Evolutionary conservation across 2,329 filamentous ascomycete genomes (phyloP), one percentile per base, ranked within the genome.

Genomic region (Scytalidium sp.): DNA sequence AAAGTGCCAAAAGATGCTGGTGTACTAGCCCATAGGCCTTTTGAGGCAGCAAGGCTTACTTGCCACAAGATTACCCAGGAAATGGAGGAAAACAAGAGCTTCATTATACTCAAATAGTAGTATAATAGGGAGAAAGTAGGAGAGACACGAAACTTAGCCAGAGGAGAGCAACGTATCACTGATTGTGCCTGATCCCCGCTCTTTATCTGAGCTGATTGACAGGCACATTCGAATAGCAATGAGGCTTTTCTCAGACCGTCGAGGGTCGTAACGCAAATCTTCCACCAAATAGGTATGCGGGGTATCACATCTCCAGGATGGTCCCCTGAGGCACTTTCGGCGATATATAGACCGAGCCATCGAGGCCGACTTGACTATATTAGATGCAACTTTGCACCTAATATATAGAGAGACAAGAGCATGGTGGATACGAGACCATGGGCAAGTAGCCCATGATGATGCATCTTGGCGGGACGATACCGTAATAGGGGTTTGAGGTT

Each of bases 1-100:
- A 67, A 41, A 27, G 64, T 46, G 2, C 21, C 36, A 19, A 44
- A 56, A 19, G 25, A 5, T 9, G 57, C 55, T 9, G 56, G 52
- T 3, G 39, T 47, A 46, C 48, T 55, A 8, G 57, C 52, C 55
- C 57, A 59, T 11, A 55, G 27, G 9, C 11, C 23, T 22, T 47
- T 50, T 11, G 36, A 36, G 17, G 32, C 32, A 36, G 32, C 32
- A 4, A 9, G 4, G 32, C 5, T n/a, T 36, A 15, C 32, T n/a
- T n/a, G 7, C 32, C 32, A 36, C 5, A n/a, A 36, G 32, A 36
- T 10, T 15, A n/a, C 13, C 5, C 13, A 8, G 13, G 11, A 7
- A 36, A 36, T 36, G 17, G 17, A 36, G 17, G 17, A n/a, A 7
- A n/a, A 10, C 13, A 15, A 8, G 13, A 36, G 5, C 15, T 36